Evolutionary conservation across 2,329 filamentous ascomycete species (phyloP).

Genomic region (Fusarium brevicatenulatum): DNA sequence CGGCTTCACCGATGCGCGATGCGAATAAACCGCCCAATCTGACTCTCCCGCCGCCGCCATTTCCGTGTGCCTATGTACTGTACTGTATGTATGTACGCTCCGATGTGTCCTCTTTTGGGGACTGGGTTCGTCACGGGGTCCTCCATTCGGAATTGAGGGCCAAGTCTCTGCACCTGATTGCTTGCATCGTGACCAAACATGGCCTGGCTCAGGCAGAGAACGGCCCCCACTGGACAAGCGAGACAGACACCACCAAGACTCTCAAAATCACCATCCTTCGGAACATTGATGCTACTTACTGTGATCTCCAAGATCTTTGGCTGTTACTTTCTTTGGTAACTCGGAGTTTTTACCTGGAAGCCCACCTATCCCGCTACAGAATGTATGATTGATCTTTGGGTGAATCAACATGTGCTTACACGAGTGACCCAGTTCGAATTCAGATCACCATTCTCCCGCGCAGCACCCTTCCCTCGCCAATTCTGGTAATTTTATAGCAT

Average conservation of each 20-base stretch:
- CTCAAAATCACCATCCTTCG: background rate
- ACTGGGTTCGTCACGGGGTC: conserved; percentile 28
- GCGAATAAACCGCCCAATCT: conserved; percentile 36
- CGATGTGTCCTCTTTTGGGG: conserved; percentile 31
- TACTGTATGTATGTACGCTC: conserved; percentile 1
- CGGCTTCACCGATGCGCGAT: conserved; percentile 45
- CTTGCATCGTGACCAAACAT: conserved; percentile 17
- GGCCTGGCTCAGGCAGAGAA: background rate
- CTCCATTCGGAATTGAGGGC: conserved; percentile 17
- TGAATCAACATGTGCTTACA: conserved; percentile 12
- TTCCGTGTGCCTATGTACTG: conserved; percentile 7
- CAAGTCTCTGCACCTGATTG: conserved; percentile 16
- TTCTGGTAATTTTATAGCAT: background rate
- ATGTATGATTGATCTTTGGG: background rate
- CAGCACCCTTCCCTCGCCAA: background rate
- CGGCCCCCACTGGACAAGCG: background rate
- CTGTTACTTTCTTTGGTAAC: background rate
- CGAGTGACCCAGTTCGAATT: conserved; percentile 20
- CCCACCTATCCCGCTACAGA: background rate
- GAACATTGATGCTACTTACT: background rate
- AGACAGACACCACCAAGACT: background rate
- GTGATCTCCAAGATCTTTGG: conserved; percentile 11
- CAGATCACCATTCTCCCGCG: background rate
- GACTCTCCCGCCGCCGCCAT: conserved; percentile 28
- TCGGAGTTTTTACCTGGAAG: conserved; percentile 1